Conservation (phyloP, 257 asterid species). For the Apocynum venetum region DNA sequence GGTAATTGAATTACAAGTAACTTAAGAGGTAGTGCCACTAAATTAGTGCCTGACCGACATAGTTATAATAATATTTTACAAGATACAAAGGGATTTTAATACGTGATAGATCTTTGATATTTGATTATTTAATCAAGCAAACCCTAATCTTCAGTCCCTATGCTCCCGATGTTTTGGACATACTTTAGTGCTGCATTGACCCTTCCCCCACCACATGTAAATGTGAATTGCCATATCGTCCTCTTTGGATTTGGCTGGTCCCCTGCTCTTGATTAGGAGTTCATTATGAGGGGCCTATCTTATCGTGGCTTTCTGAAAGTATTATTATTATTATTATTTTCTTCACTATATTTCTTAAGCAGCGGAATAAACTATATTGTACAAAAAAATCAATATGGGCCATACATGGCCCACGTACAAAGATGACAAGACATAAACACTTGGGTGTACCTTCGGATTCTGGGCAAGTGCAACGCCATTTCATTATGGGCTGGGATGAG, state of each 20-base stretch:
- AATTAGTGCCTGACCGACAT: too few relatives aligned
- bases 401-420: constrained; percentile 2
- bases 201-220: constrained; percentile 12
- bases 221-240: constrained; percentile 17
- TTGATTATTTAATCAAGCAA: not conserved
- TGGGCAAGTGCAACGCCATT: not conserved
- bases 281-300: not conserved
- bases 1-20: too few relatives aligned
- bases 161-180: constrained; percentile 8
- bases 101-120: too few relatives aligned
- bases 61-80: too few relatives aligned
- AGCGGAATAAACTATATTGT: not conserved
- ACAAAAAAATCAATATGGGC: not conserved
- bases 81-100: too few relatives aligned
- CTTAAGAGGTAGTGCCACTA: too few relatives aligned
- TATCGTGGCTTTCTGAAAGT: constrained; percentile 2
- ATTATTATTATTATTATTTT: not conserved
- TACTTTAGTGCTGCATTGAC: constrained; percentile 13
- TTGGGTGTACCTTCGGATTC: not conserved
- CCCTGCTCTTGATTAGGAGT: constrained; percentile 3
- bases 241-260: constrained; percentile 22
- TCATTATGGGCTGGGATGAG: not conserved
- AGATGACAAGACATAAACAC: not conserved
- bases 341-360: not conserved
- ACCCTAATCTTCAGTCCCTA: not conserved